Base-by-base conservation (phyloP, 176 grass and related monocot genomes). In the Oryza meyeriana region DNA sequence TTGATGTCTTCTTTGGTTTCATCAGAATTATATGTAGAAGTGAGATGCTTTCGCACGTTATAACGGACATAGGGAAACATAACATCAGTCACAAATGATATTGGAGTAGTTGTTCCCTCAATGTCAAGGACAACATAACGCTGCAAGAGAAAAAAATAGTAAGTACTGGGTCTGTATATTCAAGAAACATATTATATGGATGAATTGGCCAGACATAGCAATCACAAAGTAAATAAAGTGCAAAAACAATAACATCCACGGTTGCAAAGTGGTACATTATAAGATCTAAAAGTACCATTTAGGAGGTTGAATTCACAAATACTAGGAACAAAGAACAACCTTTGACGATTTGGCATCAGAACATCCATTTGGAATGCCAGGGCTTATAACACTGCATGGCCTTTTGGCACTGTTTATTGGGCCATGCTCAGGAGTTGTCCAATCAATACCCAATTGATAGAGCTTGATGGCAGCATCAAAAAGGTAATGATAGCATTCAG, bases 401-500 rank as follows among this genome's bases (percentile, higher is more conserved):
- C 78, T 83, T 87, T 87, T 95, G 8, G 71, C 64, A 82, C 31
- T 83, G 34, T 72, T 87, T 85, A 87, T 67, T 59, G 84, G 86
- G 47, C 96, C 92, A 83, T 98, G 92, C 17, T 82, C 79, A 69
- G 96, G 90, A 76, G 88, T 95, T 24, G 85, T 86, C 87, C 90
- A 95, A 52, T 98, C 96, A 79, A 98, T 91, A 61, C 92, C 90
- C 69, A 98, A 73, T 28, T 95, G 96, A 84, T 98, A 85, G 35
- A 98, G 89, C 75, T 89, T 95, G 81, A 98, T 87, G 26, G 93
- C 89, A 79, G 92, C 93, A 91, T 95, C 92, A 71, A 95, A 90
- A 81, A 98, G 93, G 91, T 93, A 98, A 84, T 98, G 92, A 86
- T 95, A 98, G 78, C 90, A 93, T 81, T 95, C 96, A 82, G 96